Evolutionary conservation across 108 stramenopile genomes (phyloP).

Genomic region (Stephanodiscus minutulus): DNA sequence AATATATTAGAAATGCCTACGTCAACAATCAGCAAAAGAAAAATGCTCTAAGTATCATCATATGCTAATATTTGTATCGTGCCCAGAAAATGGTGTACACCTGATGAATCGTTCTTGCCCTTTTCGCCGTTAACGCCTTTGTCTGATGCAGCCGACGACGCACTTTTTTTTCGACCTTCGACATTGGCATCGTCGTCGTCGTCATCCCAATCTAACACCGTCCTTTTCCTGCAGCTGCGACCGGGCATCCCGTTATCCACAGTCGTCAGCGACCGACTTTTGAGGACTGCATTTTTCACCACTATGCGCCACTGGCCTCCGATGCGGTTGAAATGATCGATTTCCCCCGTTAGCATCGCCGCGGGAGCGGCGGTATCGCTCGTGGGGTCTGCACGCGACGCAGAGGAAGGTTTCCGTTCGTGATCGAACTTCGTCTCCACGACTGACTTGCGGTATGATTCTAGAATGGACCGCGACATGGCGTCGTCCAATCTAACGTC

Average conservation of each 20-base stretch:
- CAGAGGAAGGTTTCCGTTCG: neutral
- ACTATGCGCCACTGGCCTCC: conserved; percentile 51
- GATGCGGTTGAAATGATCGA: conserved; percentile 48
- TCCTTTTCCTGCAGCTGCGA: conserved; percentile 12
- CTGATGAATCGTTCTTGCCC: neutral
- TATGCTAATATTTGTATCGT: conserved; percentile 46
- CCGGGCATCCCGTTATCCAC: conserved; percentile 34
- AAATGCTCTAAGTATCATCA: conserved; percentile 18
- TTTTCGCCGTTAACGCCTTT: neutral
- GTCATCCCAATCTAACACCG: conserved; percentile 36
- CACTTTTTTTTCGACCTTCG: neutral
- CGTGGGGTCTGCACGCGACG: neutral
- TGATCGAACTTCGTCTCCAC: conserved; percentile 31
- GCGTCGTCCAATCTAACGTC: conserved; percentile 18
- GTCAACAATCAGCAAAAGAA: neutral
- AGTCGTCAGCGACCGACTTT: conserved; percentile 9
- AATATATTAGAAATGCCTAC: neutral
- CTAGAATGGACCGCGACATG: conserved; percentile 30
- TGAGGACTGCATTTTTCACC: conserved; percentile 39
- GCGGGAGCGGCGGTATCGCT: conserved; percentile 25
- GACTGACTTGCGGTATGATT: conserved; percentile 33
- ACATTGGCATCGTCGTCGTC: conserved; percentile 2
- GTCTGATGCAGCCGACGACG: neutral
- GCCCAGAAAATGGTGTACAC: conserved; percentile 23
- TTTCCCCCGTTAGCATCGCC: conserved; percentile 41